Evolutionary conservation across 2,329 filamentous ascomycete species (phyloP).

Genomic region (Gliomastix tumulicola): DNA sequence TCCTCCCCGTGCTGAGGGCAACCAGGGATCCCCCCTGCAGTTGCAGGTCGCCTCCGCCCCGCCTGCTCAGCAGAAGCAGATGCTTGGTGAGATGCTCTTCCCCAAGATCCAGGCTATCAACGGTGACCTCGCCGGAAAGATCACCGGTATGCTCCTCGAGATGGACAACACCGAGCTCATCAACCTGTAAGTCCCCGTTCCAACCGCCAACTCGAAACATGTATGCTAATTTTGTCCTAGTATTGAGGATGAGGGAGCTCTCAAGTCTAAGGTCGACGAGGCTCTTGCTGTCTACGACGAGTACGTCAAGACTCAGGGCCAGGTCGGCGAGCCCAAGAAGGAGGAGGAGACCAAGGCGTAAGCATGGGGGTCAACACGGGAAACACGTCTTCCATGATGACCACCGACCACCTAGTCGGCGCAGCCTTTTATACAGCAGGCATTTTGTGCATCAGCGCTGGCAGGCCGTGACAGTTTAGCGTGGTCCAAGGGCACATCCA

Average conservation of each 20-base stretch:
- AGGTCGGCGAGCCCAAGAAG: conserved; percentile 37
- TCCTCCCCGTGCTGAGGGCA: conserved; percentile 28
- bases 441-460: no score
- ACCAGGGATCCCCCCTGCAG: conserved; percentile 36
- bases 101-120: conserved; percentile 96
- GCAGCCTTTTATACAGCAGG: no score
- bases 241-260: conserved; percentile 80
- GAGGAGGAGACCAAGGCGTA: conserved; percentile 40
- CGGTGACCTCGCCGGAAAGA: conserved; percentile 95
- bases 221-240: conserved; percentile 34
- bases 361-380: conserved; percentile 4
- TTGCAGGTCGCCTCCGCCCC: conserved; percentile 48
- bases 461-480: no score
- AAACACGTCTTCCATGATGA: conserved; percentile 4
- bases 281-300: conserved; percentile 96
- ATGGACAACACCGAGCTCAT: conserved; percentile 97
- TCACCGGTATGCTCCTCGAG: conserved; percentile 98
- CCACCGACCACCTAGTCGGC: no score
- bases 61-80: conserved; percentile 90
- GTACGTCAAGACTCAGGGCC: conserved; percentile 82
- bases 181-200: conserved; percentile 69
- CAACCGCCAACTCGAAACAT: not conserved
- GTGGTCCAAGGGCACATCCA: no score
- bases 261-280: conserved; percentile 95
- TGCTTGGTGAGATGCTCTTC: conserved; percentile 95